phyloP scores from a whole-genome alignment of 345 rosid genomes.

The Pistacia integerrima region DNA sequence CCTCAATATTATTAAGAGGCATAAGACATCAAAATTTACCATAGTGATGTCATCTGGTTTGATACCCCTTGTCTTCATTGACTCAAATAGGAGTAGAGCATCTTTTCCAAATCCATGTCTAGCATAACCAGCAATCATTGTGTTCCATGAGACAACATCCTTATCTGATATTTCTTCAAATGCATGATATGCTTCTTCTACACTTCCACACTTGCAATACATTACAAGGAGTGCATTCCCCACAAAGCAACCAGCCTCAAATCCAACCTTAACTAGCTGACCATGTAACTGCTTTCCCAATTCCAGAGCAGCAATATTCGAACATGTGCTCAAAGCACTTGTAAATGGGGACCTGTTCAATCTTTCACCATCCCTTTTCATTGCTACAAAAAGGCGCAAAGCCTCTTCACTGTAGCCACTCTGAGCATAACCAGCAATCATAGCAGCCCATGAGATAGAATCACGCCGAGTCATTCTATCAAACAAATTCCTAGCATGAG shows the following conservation, averaged over 20 bases:
- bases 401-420: slow-evolving; percentile 56
- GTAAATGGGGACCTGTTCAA: slow-evolving; percentile 63
- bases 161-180: slow-evolving; percentile 59
- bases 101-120: slow-evolving; percentile 66
- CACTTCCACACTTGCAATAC: slow-evolving; percentile 78
- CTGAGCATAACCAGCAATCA: slow-evolving; percentile 72
- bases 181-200: slow-evolving; percentile 57
- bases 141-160: slow-evolving; percentile 73
- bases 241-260: slow-evolving; percentile 56
- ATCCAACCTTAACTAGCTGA: slow-evolving; percentile 64
- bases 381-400: slow-evolving; percentile 45
- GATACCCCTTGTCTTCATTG: slow-evolving; percentile 53
- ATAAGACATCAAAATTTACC: slow-evolving; percentile 30
- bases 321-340: slow-evolving; percentile 62
- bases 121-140: slow-evolving; percentile 68
- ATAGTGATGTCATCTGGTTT: slow-evolving; percentile 65
- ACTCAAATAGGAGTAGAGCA: slow-evolving; percentile 56
- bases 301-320: slow-evolving; percentile 63
- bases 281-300: slow-evolving; percentile 72
- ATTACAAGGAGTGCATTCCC: slow-evolving; percentile 73
- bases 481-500: slow-evolving; percentile 49
- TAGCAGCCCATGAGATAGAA: slow-evolving; percentile 73
- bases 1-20: neutral
- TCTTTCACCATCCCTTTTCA: slow-evolving; percentile 67
- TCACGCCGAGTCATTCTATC: slow-evolving; percentile 59